Percentiles rank a stretch among this genome's conserved stretches.
These are phyloP conservation scores for Solanum ahanhuiri DNA, from an alignment of 257 asterid genomes.

Conservation along the genomic window DNA sequence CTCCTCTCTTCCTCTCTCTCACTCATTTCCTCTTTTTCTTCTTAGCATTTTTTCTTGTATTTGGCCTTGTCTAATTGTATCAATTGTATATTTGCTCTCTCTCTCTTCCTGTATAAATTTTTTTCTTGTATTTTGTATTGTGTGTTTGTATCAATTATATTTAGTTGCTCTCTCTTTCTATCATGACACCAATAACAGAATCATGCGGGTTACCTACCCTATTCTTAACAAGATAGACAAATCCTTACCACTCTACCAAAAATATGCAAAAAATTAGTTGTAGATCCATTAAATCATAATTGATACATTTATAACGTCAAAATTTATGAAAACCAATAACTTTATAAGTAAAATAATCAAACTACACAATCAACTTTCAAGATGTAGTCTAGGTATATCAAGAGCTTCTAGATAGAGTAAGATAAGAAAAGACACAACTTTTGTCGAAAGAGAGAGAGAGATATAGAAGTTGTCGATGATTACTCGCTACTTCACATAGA, in stretches of 20 bases:
- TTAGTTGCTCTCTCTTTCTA: neutral
- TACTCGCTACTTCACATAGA: too few species aligned
- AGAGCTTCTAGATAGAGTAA: neutral
- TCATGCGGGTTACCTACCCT: neutral
- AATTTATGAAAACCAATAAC: neutral
- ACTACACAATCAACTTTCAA: neutral
- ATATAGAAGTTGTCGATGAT: neutral
- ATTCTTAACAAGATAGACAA: neutral
- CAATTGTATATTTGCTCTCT: neutral
- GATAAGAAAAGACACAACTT: neutral
- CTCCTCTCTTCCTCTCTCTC: neutral
- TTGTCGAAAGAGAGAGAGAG: neutral
- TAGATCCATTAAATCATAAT: neutral
- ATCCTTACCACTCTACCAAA: neutral
- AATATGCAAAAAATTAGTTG: neutral
- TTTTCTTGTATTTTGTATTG: too few species aligned
- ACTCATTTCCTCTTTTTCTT: neutral
- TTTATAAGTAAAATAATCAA: neutral
- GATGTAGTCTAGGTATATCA: neutral
- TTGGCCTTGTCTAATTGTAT: neutral
- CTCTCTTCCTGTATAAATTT: neutral
- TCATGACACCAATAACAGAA: neutral
- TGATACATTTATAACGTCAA: neutral
- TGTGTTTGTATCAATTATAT: neutral
- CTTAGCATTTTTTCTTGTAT: neutral